Evolutionary conservation across 129 eudicot genomes (phyloP).

Genomic region (Centrapalus pauciflorus): DNA sequence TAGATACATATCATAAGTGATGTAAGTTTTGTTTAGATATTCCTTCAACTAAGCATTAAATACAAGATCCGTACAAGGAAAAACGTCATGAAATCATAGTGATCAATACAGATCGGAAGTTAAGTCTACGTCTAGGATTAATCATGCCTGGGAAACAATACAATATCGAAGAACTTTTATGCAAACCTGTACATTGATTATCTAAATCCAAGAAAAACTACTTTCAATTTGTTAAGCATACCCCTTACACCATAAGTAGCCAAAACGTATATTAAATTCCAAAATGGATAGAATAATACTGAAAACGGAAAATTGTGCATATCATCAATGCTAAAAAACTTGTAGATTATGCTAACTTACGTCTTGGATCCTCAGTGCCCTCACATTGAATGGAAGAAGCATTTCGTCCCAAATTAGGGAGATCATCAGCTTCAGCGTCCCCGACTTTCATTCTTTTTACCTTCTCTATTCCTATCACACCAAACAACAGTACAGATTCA

Average conservation of each 20-base stretch:
- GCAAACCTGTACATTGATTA: neutral
- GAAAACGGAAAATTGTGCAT: neutral
- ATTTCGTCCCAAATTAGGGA: constrained; percentile 15
- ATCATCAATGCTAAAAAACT: neutral
- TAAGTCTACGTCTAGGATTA: neutral
- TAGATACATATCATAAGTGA: neutral
- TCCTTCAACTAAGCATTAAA: neutral
- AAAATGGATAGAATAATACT: neutral
- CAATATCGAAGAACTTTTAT: neutral
- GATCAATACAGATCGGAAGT: neutral
- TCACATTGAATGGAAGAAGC: constrained; percentile 27
- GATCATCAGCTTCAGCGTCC: constrained; percentile 25
- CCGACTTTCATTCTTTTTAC: constrained; percentile 33
- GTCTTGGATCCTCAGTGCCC: constrained; percentile 17
- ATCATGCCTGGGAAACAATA: neutral
- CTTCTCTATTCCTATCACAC: constrained; percentile 36
- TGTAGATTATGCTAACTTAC: constrained; percentile 17
- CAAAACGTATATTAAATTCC: neutral
- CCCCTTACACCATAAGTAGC: neutral
- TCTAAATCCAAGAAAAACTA: neutral
- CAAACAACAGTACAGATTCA: constrained; percentile 19
- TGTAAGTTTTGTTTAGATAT: neutral
- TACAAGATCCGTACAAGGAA: neutral
- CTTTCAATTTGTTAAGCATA: neutral
- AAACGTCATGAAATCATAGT: neutral